Base-by-base conservation (phyloP, 345 rosid genomes). In the Hibiscus mutabilis region DNA sequence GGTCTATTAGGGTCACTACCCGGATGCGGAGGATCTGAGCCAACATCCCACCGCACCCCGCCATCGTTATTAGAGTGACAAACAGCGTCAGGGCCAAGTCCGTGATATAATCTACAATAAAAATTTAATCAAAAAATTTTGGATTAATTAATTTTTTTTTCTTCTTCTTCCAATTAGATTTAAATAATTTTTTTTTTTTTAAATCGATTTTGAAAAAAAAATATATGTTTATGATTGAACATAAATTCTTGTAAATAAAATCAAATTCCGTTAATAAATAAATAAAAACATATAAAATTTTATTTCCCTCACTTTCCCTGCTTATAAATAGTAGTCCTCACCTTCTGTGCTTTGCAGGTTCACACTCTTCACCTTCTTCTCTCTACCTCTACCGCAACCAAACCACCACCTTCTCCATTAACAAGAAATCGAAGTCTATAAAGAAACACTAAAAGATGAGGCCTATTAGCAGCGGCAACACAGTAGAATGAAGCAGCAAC, bases 271-370 rank as follows among this genome's bases (percentile, higher is more conserved):
- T n/a, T n/a, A n/a, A n/a, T n/a, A n/a, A n/a, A n/a, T n/a, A n/a
- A n/a, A n/a, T n/a, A n/a, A 27, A 27, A 27, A 7, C 10, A 6
- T 8, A n/a, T n/a, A n/a, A n/a, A 24, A 24, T 33, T 33, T 33
- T 7, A 2, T 2, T 57, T 51, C 21, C 35, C 19, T 9, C 33
- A 12, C 70, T 60, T 63, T 31, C 68, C 40, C 56, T 47, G 0
- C 73, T 31, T 82, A 85, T 85, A 82, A 82, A 82, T 83, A 73
- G 24, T 11, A 12, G 65, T 3, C 12, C 60, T 3, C 51, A 1
- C 18, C 68, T 6, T 5, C 80, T 55, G 49, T 2, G 5, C 49
- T 69, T 71, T 70, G 19, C 84, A 72, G 2, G 46, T 63, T 67
- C 71, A 4, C 65, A 37, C 46, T 4, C 33, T 16, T 11, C 66